Base-by-base conservation (phyloP, 2,329 filamentous ascomycete genomes). In the Colletotrichum incanum region DNA sequence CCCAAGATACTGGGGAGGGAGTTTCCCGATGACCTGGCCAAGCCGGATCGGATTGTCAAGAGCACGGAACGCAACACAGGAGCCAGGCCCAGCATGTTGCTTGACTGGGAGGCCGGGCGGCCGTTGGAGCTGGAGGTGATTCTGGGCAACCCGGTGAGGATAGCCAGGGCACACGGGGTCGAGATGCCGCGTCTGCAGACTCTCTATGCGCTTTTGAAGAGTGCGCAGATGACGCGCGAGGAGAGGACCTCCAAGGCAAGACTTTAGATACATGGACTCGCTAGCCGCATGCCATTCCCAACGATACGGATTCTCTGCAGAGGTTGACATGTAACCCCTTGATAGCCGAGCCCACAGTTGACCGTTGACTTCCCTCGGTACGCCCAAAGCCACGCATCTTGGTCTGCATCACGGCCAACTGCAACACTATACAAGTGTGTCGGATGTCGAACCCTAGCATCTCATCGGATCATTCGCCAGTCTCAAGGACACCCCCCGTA, bases 101-200 rank as follows among this genome's bases (percentile, higher is more conserved):
- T 92, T 18, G 92, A 94, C 77, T 93, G 91, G 91, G 90, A 93
- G 79, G 86, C 85, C 1, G 89, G 90, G 0, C 86, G 90, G 77
- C 87, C 87, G 50, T 86, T 94, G 86, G 92, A 94, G 83, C 79
- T 94, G 62, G 92, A 94, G 81, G 92, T 93, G 45, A 93, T 94
- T 50, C 78, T 94, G 31, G 92, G 92, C 1, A 93, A 94, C 78
- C 91, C 92, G 0, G 88, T 93, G 39, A 83, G 90, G 74, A 90
- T 93, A 58, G 92, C 92, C 12, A 83, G 89, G 75, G 86, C 85
- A 65, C 86, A 86, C 62, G 92, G 91, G 0, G 87, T 91, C 6
- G 88, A 92, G 76, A 88, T 93, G 88, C 91, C 91, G 14, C 83
- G 90, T 78, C 77, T 93, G 82, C 90, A 93, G 83, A 92, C 82